Evolutionary conservation across 176 grass and related monocot genomes (phyloP).

Genomic region (Zea luxurians): DNA sequence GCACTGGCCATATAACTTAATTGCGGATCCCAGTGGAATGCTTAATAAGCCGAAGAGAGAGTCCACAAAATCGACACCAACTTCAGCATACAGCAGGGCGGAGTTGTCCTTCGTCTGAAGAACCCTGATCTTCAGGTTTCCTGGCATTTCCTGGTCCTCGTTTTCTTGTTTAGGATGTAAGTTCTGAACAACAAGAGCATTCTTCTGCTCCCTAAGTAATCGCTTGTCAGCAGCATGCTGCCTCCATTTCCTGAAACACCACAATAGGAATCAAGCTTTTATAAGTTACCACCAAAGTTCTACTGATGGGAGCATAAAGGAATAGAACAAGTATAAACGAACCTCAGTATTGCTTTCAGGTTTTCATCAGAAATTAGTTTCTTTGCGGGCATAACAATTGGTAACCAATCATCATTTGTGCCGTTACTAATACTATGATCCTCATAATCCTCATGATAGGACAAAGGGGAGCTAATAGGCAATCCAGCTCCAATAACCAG

Average conservation of each 20-base stretch:
- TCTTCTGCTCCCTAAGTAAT: constrained; percentile 63
- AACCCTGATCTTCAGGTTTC: too few relatives aligned
- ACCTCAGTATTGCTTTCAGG: constrained; percentile 75
- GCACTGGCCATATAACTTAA: too few relatives aligned
- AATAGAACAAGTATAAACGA: constrained; percentile 31
- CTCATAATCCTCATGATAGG: constrained; percentile 10
- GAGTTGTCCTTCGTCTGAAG: too few relatives aligned
- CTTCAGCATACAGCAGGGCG: too few relatives aligned
- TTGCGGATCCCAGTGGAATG: too few relatives aligned
- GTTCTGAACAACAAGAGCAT: constrained; percentile 54
- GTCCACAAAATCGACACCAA: too few relatives aligned
- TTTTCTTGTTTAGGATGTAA: too few relatives aligned
- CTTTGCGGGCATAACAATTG: constrained; percentile 25
- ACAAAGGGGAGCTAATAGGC: constrained; percentile 21
- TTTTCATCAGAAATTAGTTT: constrained; percentile 60
- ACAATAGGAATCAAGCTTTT: constrained; percentile 17
- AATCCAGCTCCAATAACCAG: constrained; percentile 18
- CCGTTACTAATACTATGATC: constrained; percentile 16
- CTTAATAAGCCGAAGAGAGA: too few relatives aligned
- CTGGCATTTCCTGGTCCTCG: too few relatives aligned
- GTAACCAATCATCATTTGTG: constrained; percentile 21
- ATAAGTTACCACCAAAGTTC: constrained; percentile 21
- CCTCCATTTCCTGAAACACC: constrained; percentile 76
- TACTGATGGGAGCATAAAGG: constrained; percentile 3
- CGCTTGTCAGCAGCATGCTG: constrained; percentile 51